Evolutionary conservation across 1,284 basidiomycete species (phyloP).

Genomic region (Cutaneotrichosporon dermatis): DNA sequence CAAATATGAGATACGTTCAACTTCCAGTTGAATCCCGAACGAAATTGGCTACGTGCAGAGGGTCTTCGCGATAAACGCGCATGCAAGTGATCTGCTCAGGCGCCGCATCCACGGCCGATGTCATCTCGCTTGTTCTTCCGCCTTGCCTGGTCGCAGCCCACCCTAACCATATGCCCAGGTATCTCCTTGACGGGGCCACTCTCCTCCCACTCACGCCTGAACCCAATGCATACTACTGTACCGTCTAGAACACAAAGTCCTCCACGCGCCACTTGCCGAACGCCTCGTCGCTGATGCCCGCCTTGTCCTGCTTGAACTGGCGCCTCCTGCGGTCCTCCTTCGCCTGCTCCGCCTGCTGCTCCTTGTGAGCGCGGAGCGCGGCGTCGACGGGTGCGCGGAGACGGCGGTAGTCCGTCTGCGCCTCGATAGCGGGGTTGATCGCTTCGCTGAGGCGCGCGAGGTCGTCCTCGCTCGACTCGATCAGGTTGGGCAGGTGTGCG

Average conservation of each 20-base stretch:
- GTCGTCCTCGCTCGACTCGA: constrained; percentile 25
- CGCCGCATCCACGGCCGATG: too few relatives aligned
- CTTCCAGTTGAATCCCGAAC: too few relatives aligned
- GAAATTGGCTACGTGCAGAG: too few relatives aligned
- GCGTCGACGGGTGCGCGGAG: constrained; percentile 45
- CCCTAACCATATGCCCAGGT: too few relatives aligned
- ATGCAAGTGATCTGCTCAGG: too few relatives aligned
- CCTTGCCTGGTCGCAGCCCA: too few relatives aligned
- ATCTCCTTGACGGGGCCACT: too few relatives aligned
- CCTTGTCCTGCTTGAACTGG: constrained; percentile 9
- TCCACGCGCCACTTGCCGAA: constrained; percentile 46
- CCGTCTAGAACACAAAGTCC: constrained; percentile 38
- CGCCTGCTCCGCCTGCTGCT: constrained; percentile 13
- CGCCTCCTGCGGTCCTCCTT: constrained; percentile 3
- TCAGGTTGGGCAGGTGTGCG: constrained; percentile 43
- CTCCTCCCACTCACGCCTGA: too few relatives aligned
- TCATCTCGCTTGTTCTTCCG: too few relatives aligned
- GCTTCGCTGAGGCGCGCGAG: constrained; percentile 31
- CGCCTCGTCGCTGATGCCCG: constrained; percentile 31
- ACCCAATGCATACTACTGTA: constrained; percentile 1
- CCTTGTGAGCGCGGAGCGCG: constrained; percentile 31
- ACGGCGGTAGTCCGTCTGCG: constrained; percentile 39
- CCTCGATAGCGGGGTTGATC: constrained; percentile 33
- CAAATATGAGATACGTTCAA: too few relatives aligned
- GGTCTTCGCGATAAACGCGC: too few relatives aligned